Evolutionary conservation across 2,329 filamentous ascomycete species (phyloP).

Genomic region (Ophiosphaerella herpotricha): DNA sequence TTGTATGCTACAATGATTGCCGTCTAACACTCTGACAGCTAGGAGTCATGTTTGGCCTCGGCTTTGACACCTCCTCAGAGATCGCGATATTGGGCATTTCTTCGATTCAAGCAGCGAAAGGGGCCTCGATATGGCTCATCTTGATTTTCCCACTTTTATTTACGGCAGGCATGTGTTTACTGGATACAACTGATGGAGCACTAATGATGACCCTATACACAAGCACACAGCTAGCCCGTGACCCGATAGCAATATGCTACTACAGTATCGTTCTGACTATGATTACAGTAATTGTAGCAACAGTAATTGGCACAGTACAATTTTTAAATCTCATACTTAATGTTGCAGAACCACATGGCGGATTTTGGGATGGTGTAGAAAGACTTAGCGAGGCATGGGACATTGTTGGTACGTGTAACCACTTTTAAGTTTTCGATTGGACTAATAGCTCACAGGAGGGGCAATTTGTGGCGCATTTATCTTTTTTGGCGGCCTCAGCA

Average conservation of each 20-base stretch:
- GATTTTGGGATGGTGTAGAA: conserved; percentile 90
- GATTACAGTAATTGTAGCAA: conserved; percentile 81
- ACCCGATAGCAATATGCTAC: conserved; percentile 88
- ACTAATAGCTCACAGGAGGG: conserved; percentile 52
- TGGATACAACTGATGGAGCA: conserved; percentile 91
- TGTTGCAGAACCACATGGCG: conserved; percentile 71
- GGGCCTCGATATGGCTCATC: conserved; percentile 92
- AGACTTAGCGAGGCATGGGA: conserved; percentile 48
- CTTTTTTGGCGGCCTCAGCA: conserved; percentile 72
- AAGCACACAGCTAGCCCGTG: conserved; percentile 73
- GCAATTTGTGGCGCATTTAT: conserved; percentile 85
- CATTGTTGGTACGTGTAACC: conserved; percentile 46
- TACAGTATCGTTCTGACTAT: conserved; percentile 87
- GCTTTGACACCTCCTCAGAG: conserved; percentile 94
- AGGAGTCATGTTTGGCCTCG: conserved; percentile 76
- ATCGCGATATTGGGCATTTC: conserved; percentile 90
- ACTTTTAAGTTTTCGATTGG: neutral
- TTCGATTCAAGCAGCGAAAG: conserved; percentile 80
- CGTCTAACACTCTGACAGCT: neutral
- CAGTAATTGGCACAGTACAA: conserved; percentile 85
- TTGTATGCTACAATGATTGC: neutral
- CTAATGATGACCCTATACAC: conserved; percentile 96
- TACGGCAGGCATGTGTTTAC: conserved; percentile 91
- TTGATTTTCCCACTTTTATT: conserved; percentile 89
- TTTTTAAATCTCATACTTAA: conserved; percentile 78